Conservation (phyloP, 805 yeast genomes). For the Priceomyces fermenticarens region DNA sequence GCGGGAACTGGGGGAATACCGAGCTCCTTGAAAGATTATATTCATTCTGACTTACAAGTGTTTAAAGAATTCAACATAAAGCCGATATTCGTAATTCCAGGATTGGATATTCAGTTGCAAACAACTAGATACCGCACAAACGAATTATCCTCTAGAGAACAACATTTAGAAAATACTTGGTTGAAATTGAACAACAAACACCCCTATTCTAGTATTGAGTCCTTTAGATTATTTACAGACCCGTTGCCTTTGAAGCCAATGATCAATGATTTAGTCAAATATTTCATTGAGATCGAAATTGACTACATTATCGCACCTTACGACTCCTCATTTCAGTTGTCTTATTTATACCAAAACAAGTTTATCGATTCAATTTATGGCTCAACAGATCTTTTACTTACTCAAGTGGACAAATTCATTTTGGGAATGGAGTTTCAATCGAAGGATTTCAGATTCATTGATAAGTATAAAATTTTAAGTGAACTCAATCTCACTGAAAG, state of each 20-base stretch:
- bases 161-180: conserved; percentile 41
- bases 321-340: conserved; percentile 74
- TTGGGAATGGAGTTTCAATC: conserved; percentile 65
- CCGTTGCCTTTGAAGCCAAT: conserved; percentile 50
- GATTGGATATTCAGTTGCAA: conserved; percentile 47
- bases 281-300: conserved; percentile 52
- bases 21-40: conserved; percentile 49
- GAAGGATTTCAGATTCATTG: conserved; percentile 66
- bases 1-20: conserved; percentile 86
- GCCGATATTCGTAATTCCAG: conserved; percentile 80
- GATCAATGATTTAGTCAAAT: conserved; percentile 52
- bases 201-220: conserved; percentile 29
- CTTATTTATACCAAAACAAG: conserved; percentile 57
- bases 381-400: conserved; percentile 73
- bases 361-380: conserved; percentile 78
- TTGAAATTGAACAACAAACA: conserved; percentile 27
- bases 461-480: conserved; percentile 51
- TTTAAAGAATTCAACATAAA: conserved; percentile 62
- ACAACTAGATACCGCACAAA: conserved; percentile 27
- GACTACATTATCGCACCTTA: conserved; percentile 81
- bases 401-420: conserved; percentile 66
- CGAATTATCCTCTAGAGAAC: conserved; percentile 37
- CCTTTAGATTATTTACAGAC: conserved; percentile 52
- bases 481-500: conserved; percentile 61
- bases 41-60: conserved; percentile 60